Evolutionary conservation across 2,329 filamentous ascomycete species (phyloP).

Genomic region (Scedosporium aurantiacum): DNA sequence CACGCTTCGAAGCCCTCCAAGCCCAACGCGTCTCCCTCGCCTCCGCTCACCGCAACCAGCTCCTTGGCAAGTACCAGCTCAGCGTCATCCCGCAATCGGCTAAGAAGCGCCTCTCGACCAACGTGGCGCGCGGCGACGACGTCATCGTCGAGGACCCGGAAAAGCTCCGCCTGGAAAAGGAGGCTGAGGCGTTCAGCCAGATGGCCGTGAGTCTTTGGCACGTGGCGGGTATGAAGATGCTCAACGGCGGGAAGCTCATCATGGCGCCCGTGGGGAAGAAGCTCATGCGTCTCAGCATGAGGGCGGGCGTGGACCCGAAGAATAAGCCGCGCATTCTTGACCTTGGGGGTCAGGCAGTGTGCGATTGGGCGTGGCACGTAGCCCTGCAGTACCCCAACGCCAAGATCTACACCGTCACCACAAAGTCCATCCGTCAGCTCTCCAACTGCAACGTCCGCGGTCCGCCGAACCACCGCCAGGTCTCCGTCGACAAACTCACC

Average conservation of each 20-base stretch:
- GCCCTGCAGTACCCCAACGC: conserved; percentile 75
- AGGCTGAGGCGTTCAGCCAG: conserved; percentile 69
- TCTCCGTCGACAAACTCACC: conserved; percentile 66
- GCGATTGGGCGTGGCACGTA: conserved; percentile 94
- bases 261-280: conserved; percentile 42
- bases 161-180: conserved; percentile 59
- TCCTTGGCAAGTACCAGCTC: conserved; percentile 77
- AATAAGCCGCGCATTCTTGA: conserved; percentile 65
- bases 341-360: conserved; percentile 71
- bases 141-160: conserved; percentile 50
- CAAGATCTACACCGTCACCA: conserved; percentile 80
- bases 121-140: conserved; percentile 63
- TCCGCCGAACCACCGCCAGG: conserved; percentile 76
- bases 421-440: conserved; percentile 57
- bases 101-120: conserved; percentile 61
- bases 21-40: conserved; percentile 66
- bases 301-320: conserved; percentile 17
- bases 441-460: conserved; percentile 69
- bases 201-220: conserved; percentile 51
- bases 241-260: conserved; percentile 55
- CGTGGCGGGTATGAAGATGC: conserved; percentile 46
- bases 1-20: conserved; percentile 82
- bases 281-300: conserved; percentile 1
- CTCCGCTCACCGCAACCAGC: conserved; percentile 64
- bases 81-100: conserved; percentile 56